Evolutionary conservation across 306 rosid species (phyloP).

Genomic region (Phaseolus lunatus): DNA sequence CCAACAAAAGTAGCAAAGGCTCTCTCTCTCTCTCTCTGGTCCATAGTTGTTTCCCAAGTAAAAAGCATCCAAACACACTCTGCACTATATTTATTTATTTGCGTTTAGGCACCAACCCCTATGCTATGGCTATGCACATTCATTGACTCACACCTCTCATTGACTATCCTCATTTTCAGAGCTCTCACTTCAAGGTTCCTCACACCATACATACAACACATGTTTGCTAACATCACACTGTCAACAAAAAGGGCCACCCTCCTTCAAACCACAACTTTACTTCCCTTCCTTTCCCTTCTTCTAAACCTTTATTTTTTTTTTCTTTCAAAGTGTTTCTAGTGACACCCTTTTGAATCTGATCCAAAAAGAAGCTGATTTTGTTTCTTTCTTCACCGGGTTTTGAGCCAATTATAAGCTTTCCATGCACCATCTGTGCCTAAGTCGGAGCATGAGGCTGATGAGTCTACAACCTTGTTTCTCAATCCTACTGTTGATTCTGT

Average conservation of each 20-base stretch:
- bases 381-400: constrained; percentile 49
- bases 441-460: constrained; percentile 50
- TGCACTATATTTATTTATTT: constrained; percentile 55
- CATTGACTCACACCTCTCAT: constrained; percentile 33
- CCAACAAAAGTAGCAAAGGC: constrained; percentile 42
- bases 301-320: constrained; percentile 25
- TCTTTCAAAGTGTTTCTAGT: constrained; percentile 11
- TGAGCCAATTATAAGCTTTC: constrained; percentile 52
- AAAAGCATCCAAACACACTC: constrained; percentile 49
- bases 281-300: neutral
- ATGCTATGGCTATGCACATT: constrained; percentile 47
- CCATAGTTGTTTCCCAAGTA: constrained; percentile 56
- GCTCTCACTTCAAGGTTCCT: constrained; percentile 55
- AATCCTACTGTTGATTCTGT: constrained; percentile 47
- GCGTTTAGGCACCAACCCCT: constrained; percentile 58
- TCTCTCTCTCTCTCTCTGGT: constrained; percentile 45
- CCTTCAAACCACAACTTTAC: neutral
- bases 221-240: neutral
- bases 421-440: constrained; percentile 49
- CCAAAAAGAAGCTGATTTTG: constrained; percentile 42
- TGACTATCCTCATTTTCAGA: constrained; percentile 63
- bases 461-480: constrained; percentile 48
- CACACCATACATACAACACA: constrained; percentile 19
- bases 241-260: neutral
- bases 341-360: constrained; percentile 49